Percentiles rank a stretch among this genome's conserved stretches.
These are phyloP conservation scores for Cladochytrium replicatum DNA, from an alignment of 192 early-diverging fungal species.

Conservation along the genomic window DNA sequence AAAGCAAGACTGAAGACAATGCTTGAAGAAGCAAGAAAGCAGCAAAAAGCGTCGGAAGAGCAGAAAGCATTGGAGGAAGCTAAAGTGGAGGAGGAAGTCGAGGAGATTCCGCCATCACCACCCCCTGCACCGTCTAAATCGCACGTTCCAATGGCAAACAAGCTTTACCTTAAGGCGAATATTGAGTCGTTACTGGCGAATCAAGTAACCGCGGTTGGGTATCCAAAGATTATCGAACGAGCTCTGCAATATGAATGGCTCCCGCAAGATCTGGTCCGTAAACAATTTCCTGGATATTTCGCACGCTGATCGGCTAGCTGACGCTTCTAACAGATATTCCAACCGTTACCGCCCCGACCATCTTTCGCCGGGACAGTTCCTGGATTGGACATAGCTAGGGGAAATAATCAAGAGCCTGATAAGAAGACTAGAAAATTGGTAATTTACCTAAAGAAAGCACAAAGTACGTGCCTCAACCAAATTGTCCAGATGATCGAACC, in stretches of 20 bases:
- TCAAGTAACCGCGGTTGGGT: slow-evolving; percentile 11
- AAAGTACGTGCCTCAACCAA: not conserved
- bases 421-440: not conserved
- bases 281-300: slow-evolving; percentile 7
- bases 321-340: not conserved
- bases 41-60: slow-evolving; percentile 15
- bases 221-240: slow-evolving; percentile 26
- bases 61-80: slow-evolving; percentile 12
- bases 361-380: slow-evolving; percentile 6
- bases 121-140: not conserved
- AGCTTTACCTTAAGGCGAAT: not conserved
- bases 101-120: slow-evolving; percentile 8
- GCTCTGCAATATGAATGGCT: slow-evolving; percentile 31
- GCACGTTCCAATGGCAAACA: slow-evolving; percentile 2
- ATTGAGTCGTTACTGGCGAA: not conserved
- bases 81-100: slow-evolving; percentile 15
- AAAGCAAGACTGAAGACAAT: slow-evolving; percentile 34
- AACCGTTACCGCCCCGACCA: not conserved
- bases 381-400: no score
- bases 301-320: not conserved
- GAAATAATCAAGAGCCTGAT: no score
- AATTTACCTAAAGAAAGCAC: not conserved
- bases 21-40: slow-evolving; percentile 24
- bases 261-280: slow-evolving; percentile 28
- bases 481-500: not conserved